Base-by-base conservation (phyloP, 768 basidiomycete genomes). In the Amanita exitialis region DNA sequence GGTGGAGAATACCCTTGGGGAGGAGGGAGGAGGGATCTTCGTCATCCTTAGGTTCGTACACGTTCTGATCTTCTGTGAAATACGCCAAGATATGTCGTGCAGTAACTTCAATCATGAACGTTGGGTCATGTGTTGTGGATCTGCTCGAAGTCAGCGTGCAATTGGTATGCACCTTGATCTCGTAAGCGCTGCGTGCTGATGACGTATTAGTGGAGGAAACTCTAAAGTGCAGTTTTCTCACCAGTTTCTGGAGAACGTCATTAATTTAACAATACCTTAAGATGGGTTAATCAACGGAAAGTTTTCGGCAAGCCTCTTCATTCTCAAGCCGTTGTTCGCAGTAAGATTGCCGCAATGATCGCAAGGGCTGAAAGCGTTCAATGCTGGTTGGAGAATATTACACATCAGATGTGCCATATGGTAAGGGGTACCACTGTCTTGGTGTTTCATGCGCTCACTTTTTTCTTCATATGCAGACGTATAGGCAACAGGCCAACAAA, bases 71-170 rank as follows among this genome's bases (percentile, higher is more conserved):
- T 2, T 23, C 9, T 3, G 3, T 15, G 20, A n/a, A 15, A 42
- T 27, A 16, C 7, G 13, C 25, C 9, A 16, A 23, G 53, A 37
- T 47, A 35, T 30, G 0, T n/a, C 2, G 9, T 21, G 3, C 62
- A 71, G 86, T 53, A 97, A 95, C 69, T 96, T 95, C 70, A 95
- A 95, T 63, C 91, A 94, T 64, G 92, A 93, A 62, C 84, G 87
- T 57, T 94, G 89, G 90, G 87, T 89, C 23, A 93, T 93, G 85
- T 83, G 78, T 60, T 85, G 86, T 54, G 65, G 74, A 20, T 80
- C 79, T 28, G 83, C 83, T n/a, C 74, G 86, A 52, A 69, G 71
- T 51, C 69, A 70, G 49, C 62, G 70, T 47, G 55, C 56, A 44
- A 56, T 63, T 39, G 55, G 64, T 67, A 38, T 55, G 67, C 57